These are phyloP conservation scores for Neurospora hispaniola DNA, from an alignment of 495 filamentous ascomycete genomes.

Conservation along the genomic window DNA sequence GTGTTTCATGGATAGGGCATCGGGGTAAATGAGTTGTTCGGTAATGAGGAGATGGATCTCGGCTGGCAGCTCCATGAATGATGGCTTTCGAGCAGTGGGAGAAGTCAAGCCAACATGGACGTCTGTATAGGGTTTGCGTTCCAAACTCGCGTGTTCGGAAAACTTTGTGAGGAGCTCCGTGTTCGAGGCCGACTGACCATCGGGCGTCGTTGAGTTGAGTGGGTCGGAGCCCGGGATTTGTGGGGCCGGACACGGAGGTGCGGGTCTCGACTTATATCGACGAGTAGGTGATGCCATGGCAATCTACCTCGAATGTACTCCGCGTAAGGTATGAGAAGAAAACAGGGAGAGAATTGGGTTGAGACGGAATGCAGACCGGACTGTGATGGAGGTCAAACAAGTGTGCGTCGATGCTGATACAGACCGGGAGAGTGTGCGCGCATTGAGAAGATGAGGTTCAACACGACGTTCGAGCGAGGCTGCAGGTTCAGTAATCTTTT, in stretches of 20 bases:
- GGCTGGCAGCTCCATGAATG: constrained; percentile 36
- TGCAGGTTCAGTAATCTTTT: background rate
- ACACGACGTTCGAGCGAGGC: background rate
- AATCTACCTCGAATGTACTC: background rate
- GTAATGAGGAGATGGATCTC: constrained; percentile 51
- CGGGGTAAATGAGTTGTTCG: constrained; percentile 44
- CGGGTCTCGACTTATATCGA: background rate
- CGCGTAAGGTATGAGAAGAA: background rate
- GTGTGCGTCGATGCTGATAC: background rate
- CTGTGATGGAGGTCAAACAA: background rate
- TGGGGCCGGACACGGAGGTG: background rate
- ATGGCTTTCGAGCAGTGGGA: background rate
- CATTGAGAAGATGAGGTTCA: background rate
- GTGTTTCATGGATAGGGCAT: constrained; percentile 52
- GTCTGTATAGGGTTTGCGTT: background rate
- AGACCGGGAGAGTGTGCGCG: background rate
- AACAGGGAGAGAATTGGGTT: background rate
- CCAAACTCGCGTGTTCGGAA: background rate
- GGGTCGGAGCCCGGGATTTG: background rate
- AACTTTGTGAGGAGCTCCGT: background rate
- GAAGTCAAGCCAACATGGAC: background rate
- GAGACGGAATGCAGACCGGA: background rate
- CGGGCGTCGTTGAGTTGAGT: background rate
- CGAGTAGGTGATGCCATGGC: background rate
- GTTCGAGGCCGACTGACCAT: background rate